phyloP scores from a whole-genome alignment of 306 rosid genomes.

The Acacia acuminata region DNA sequence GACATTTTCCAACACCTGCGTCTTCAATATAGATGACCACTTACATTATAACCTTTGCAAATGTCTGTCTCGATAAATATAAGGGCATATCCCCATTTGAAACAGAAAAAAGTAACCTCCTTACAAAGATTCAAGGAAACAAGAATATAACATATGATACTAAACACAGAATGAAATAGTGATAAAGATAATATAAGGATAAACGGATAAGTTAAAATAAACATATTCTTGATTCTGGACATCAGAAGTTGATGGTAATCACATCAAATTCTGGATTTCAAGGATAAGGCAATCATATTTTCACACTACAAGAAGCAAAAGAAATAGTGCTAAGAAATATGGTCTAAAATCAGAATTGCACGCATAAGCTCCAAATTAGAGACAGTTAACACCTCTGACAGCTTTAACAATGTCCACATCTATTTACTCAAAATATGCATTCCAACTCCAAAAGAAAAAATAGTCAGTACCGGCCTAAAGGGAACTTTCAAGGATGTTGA shows the following conservation, averaged over 20 bases:
- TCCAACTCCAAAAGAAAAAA: slow-evolving; percentile 7
- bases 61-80: neutral
- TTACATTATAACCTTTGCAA: neutral
- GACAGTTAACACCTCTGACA: slow-evolving; percentile 4
- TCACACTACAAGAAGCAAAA: neutral
- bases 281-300: neutral
- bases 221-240: neutral
- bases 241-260: neutral
- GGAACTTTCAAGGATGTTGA: slow-evolving; percentile 2
- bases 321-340: slow-evolving; percentile 11
- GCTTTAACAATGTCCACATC: slow-evolving; percentile 6
- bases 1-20: neutral
- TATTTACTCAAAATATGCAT: slow-evolving; percentile 17
- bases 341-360: neutral
- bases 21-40: neutral
- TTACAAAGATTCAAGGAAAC: neutral
- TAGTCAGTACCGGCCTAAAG: slow-evolving; percentile 7
- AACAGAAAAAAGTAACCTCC: slow-evolving; percentile 4
- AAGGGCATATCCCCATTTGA: neutral
- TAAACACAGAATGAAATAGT: neutral
- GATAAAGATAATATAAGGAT: neutral
- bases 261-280: neutral
- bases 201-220: neutral
- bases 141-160: neutral
- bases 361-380: slow-evolving; percentile 8